These are phyloP conservation scores for Cyclotella choctawhatcheeana DNA, from an alignment of 108 stramenopile species.

Conservation along the genomic window DNA sequence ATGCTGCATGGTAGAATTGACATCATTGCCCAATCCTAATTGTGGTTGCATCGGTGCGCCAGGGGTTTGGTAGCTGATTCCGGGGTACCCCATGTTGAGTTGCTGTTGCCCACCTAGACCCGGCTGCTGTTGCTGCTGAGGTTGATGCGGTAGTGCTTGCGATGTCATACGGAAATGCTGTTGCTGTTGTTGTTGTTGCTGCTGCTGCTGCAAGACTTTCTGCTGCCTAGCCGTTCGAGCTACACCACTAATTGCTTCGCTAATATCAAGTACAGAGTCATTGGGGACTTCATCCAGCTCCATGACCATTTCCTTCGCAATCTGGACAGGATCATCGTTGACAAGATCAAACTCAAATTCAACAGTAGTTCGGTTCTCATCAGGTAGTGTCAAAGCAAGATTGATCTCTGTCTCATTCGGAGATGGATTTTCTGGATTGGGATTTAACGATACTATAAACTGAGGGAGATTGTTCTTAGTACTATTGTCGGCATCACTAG, in stretches of 20 bases:
- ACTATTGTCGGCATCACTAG: slow-evolving; percentile 33
- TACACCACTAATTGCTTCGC: slow-evolving; percentile 85
- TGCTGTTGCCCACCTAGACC: slow-evolving; percentile 27
- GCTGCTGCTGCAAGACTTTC: slow-evolving; percentile 63
- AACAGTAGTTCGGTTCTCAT: slow-evolving; percentile 81
- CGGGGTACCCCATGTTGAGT: slow-evolving; percentile 27
- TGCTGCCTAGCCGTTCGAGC: slow-evolving; percentile 78
- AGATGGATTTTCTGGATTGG: slow-evolving; percentile 66
- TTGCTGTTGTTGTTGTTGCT: no score
- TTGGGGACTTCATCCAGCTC: slow-evolving; percentile 80
- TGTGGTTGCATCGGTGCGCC: slow-evolving; percentile 14
- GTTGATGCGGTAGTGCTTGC: slow-evolving; percentile 23
- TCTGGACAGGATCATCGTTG: slow-evolving; percentile 85
- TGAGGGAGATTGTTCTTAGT: slow-evolving; percentile 19
- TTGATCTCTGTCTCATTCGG: slow-evolving; percentile 76
- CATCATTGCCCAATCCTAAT: slow-evolving; percentile 17
- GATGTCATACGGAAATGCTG: slow-evolving; percentile 24
- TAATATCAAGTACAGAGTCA: slow-evolving; percentile 82
- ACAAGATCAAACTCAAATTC: slow-evolving; percentile 90
- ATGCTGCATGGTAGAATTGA: slow-evolving; percentile 29
- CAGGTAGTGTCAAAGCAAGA: slow-evolving; percentile 78
- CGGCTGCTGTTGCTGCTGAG: slow-evolving; percentile 38
- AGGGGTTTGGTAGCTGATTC: slow-evolving; percentile 27
- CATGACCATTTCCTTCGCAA: slow-evolving; percentile 88
- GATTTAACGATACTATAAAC: slow-evolving; percentile 71